These are phyloP conservation scores for Coemansia sp. DNA, from an alignment of 192 early-diverging fungal species.

Conservation along the genomic window DNA sequence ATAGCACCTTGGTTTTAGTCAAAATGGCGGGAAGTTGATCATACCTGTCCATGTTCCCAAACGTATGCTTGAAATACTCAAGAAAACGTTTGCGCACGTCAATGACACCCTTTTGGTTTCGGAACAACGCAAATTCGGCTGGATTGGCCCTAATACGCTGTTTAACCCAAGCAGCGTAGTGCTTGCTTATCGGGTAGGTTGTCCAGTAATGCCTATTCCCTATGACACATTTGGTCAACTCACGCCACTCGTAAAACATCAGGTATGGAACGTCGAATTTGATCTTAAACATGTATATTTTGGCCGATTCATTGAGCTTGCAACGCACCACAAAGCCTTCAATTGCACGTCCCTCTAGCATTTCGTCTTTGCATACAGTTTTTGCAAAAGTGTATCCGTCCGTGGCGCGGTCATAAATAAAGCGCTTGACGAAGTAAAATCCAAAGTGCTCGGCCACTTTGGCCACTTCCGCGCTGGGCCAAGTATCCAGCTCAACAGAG, in stretches of 20 bases:
- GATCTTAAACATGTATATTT: slow-evolving; percentile 79
- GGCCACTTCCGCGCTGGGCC: slow-evolving; percentile 61
- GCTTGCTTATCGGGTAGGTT: slow-evolving; percentile 58
- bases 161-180: slow-evolving; percentile 77
- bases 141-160: slow-evolving; percentile 60
- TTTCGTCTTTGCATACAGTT: slow-evolving; percentile 60
- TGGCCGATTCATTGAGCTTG: slow-evolving; percentile 16
- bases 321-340: slow-evolving; percentile 95
- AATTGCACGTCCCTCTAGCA: slow-evolving; percentile 67
- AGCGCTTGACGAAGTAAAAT: slow-evolving; percentile 57
- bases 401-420: slow-evolving; percentile 54
- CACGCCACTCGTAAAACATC: slow-evolving; percentile 97
- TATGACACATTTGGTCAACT: slow-evolving; percentile 73
- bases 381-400: slow-evolving; percentile 72
- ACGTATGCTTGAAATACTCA: slow-evolving; percentile 52
- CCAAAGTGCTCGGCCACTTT: slow-evolving; percentile 73
- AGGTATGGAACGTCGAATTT: slow-evolving; percentile 95
- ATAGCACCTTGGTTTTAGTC: slow-evolving; percentile 27
- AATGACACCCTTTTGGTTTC: slow-evolving; percentile 80
- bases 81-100: slow-evolving; percentile 76
- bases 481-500: slow-evolving; percentile 65
- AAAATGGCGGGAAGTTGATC: neutral
- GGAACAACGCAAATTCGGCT: slow-evolving; percentile 62
- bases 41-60: slow-evolving; percentile 16
- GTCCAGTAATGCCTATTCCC: slow-evolving; percentile 43